A percentile compares a stretch with the other conserved stretches of the same genome.
These are phyloP conservation scores for Cardamine chenopodiifolia DNA, from an alignment of 345 rosid genomes.

Conservation along the genomic window DNA sequence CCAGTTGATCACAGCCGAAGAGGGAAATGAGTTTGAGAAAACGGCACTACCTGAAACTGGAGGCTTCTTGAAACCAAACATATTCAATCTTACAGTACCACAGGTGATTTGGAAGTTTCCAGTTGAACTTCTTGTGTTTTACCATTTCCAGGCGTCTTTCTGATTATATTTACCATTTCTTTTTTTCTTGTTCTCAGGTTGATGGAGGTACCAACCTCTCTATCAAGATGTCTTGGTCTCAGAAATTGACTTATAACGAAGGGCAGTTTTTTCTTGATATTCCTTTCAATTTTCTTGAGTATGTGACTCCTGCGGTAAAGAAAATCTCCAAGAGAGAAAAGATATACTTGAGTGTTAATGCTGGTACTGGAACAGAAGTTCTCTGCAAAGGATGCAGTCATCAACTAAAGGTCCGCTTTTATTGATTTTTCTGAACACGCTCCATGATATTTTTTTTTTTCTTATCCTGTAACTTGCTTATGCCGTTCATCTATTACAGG, in stretches of 20 bases:
- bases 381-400: slow-evolving; percentile 71
- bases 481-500: slow-evolving; percentile 46
- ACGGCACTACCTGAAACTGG: slow-evolving; percentile 53
- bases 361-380: slow-evolving; percentile 66
- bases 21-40: slow-evolving; percentile 51
- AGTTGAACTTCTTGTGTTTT: neutral
- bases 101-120: slow-evolving; percentile 48
- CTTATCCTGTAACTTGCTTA: neutral
- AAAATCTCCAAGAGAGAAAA: slow-evolving; percentile 72
- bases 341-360: slow-evolving; percentile 69
- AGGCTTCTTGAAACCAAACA: slow-evolving; percentile 66
- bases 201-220: slow-evolving; percentile 84
- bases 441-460: neutral
- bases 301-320: slow-evolving; percentile 80
- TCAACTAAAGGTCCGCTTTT: slow-evolving; percentile 72
- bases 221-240: slow-evolving; percentile 74
- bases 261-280: slow-evolving; percentile 65
- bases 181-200: slow-evolving; percentile 50
- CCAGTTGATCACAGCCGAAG: slow-evolving; percentile 50
- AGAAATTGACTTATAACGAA: slow-evolving; percentile 57
- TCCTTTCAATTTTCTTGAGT: slow-evolving; percentile 85
- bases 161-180: neutral
- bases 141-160: neutral
- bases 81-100: slow-evolving; percentile 73
- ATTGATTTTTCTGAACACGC: neutral